phyloP scores from a whole-genome alignment of 2,329 filamentous ascomycete genomes.

The Orbilia brochopaga region DNA sequence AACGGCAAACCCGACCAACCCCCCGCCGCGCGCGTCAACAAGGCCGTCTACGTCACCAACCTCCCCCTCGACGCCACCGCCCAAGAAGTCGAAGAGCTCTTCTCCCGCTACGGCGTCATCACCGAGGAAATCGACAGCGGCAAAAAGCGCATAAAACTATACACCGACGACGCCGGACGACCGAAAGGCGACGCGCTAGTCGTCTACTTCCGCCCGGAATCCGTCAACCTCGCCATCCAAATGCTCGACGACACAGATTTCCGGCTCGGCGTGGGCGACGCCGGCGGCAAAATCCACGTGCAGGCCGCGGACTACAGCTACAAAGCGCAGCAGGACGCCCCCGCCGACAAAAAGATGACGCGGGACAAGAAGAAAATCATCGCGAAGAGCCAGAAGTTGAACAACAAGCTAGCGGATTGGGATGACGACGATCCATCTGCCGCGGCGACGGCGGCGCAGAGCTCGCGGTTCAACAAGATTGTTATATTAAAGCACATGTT shows the following conservation, averaged over 20 bases:
- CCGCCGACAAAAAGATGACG: conserved; percentile 53
- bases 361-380: conserved; percentile 88
- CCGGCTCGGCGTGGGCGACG: conserved; percentile 64
- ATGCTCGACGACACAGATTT: conserved; percentile 84
- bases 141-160: conserved; percentile 88
- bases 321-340: conserved; percentile 66
- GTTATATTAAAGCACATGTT: conserved; percentile 95
- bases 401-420: conserved; percentile 87
- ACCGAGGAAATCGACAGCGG: conserved; percentile 92
- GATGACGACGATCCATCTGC: conserved; percentile 89
- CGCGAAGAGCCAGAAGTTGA: conserved; percentile 85
- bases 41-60: conserved; percentile 88
- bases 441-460: conserved; percentile 63
- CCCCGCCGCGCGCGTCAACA: conserved; percentile 68
- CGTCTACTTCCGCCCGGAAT: conserved; percentile 93
- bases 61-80: conserved; percentile 79
- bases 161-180: conserved; percentile 76
- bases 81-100: conserved; percentile 80
- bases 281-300: conserved; percentile 74
- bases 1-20: conserved; percentile 51
- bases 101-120: conserved; percentile 88
- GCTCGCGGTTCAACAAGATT: conserved; percentile 72
- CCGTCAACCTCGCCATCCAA: conserved; percentile 83
- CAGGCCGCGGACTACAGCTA: conserved; percentile 86
- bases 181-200: conserved; percentile 95